Conservation (phyloP, 1,139 yeast genomes). For the Pichia sp. region DNA sequence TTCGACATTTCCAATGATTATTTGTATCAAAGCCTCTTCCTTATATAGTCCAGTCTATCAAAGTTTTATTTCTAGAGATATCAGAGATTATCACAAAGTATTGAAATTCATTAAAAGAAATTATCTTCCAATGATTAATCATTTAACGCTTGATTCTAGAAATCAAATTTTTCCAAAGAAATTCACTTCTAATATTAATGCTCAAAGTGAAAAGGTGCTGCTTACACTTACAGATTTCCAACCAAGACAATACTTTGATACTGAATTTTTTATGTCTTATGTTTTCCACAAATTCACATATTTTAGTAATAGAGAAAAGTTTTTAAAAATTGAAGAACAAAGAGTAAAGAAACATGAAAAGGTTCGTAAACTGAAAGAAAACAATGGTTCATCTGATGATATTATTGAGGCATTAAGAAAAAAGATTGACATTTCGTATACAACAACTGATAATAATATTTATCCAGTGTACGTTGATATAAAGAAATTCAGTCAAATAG, state of each 20-base stretch:
- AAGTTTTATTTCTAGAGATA: conserved; percentile 57
- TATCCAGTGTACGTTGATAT: conserved; percentile 50
- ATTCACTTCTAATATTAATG: conserved; percentile 17
- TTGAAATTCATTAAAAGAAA: conserved; percentile 43
- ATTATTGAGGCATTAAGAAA: conserved; percentile 44
- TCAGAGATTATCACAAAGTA: conserved; percentile 45
- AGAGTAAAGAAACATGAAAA: conserved; percentile 40
- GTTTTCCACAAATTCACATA: conserved; percentile 48
- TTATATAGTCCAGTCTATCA: conserved; percentile 48
- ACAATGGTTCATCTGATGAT: conserved; percentile 37
- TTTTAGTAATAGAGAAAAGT: conserved; percentile 29
- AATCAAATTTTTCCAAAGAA: conserved; percentile 35
- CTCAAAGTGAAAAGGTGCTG: conserved; percentile 41
- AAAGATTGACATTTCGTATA: conserved; percentile 39
- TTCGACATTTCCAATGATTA: conserved; percentile 55
- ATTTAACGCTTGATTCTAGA: conserved; percentile 40
- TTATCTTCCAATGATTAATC: conserved; percentile 46
- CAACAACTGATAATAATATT: conserved; percentile 37
- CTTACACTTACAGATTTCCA: conserved; percentile 47
- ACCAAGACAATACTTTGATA: conserved; percentile 34
- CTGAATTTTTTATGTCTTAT: conserved; percentile 40
- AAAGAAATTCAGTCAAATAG: conserved; percentile 34
- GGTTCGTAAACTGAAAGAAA: conserved; percentile 40
- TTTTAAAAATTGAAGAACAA: conserved; percentile 33
- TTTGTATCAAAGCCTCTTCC: conserved; percentile 53